Base-by-base conservation (phyloP, 192 early-diverging fungal genomes). In the Gaertneriomyces semiglobifer region DNA sequence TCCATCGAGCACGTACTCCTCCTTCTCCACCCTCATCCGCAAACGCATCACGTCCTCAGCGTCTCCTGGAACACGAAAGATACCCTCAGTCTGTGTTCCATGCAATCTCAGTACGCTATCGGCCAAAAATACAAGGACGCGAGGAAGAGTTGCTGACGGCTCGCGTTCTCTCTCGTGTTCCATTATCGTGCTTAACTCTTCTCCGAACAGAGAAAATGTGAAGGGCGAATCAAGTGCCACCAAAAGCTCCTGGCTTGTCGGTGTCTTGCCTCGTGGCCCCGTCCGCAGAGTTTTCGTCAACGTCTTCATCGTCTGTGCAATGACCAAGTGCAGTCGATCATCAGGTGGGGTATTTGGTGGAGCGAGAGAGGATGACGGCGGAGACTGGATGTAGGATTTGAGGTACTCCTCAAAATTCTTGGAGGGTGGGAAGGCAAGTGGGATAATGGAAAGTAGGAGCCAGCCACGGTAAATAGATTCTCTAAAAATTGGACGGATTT, bases 1-100 rank as follows among this genome's bases (percentile, higher is more conserved):
- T 4, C 81, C 86, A 42, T 74, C 55, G 18, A 89, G 60, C 56
- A 90, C 84, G 50, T 93, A 89, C 53, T 88, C 79, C 41, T 88
- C 91, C 9, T 89, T 85, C 66, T 98, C 95, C 53, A 98, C 86
- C 25, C 88, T 82, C 50, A 90, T 81, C 47, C 90, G 82, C 76
- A 93, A 65, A 82, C 83, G 89, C 18, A 91, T 86, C 8, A 98
- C 93, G 19, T 81, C 78, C 54, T 95, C 94, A 38, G 85, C 86
- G 73, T 96, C 93, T 19, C 92, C 96, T 18, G 96, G 92, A 11
- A 98, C 92, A 60, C 96, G 87, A 74, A 98, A 98, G 56, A 98
- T 94, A 40, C 96, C 96, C 73, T 98, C 94, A 10, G 92, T 86
- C 53, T 74, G 59, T 39, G 80, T 81, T 11, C 96, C 96, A 43